A percentile compares a stretch with the other conserved stretches of the same genome.
phyloP scores from a whole-genome alignment of 257 asterid genomes.

The Solanum bulbocastanum region DNA sequence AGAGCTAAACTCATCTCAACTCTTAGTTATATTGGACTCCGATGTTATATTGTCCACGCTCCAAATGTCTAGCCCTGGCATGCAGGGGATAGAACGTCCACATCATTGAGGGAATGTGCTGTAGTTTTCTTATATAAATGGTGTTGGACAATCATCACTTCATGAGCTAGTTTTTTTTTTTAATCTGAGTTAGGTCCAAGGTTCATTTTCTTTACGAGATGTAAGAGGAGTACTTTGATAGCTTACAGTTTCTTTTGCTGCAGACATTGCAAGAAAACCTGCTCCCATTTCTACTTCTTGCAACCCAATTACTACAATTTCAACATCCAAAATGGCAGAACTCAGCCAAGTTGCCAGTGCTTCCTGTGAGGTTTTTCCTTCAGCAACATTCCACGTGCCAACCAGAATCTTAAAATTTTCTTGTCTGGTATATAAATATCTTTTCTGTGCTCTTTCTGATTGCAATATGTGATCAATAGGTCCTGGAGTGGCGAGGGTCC shows the following conservation, averaged over 20 bases:
- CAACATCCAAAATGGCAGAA: conserved; percentile 58
- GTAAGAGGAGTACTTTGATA: background rate
- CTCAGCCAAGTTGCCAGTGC: conserved; percentile 89
- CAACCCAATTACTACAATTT: conserved; percentile 80
- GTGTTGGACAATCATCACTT: background rate
- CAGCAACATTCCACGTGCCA: conserved; percentile 98
- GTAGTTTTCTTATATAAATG: background rate
- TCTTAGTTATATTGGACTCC: background rate
- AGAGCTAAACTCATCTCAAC: background rate
- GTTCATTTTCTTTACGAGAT: background rate
- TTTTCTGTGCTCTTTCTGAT: conserved; percentile 40
- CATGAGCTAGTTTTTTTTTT: background rate
- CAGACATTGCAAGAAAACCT: conserved; percentile 98
- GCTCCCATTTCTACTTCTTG: conserved; percentile 99
- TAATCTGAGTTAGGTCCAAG: background rate
- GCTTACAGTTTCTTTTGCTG: conserved; percentile 99
- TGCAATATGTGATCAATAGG: conserved; percentile 59
- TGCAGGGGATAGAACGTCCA: background rate
- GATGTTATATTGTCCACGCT: background rate
- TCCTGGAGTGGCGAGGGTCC: conserved; percentile 86
- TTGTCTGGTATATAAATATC: conserved; percentile 36
- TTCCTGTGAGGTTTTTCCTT: conserved; percentile 85
- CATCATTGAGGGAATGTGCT: background rate
- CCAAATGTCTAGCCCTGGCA: background rate
- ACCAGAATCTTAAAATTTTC: conserved; percentile 52